Evolutionary conservation across 148 eudicot species (phyloP).

Genomic region (Vaccinium macrocarpon): DNA sequence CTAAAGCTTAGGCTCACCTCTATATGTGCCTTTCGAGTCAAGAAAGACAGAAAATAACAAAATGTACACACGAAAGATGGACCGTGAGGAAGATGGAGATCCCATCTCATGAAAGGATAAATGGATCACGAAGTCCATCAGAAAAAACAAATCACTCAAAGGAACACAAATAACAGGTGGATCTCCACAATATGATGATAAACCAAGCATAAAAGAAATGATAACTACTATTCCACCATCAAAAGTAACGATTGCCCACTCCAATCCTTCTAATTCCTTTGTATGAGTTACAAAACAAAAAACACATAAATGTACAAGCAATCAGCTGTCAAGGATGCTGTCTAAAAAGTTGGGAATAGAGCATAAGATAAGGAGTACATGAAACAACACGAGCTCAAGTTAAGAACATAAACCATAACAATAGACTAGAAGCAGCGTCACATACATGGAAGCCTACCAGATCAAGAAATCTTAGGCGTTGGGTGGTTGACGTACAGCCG

Average conservation of each 20-base stretch:
- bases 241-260: neutral
- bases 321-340: neutral
- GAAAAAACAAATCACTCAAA: neutral
- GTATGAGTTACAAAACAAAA: neutral
- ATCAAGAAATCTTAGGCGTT: neutral
- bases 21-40: neutral
- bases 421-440: slow-evolving; percentile 14
- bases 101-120: neutral
- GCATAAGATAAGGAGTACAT: neutral
- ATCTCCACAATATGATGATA: neutral
- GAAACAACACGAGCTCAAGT: neutral
- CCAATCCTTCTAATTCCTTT: neutral
- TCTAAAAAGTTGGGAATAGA: neutral
- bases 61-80: neutral
- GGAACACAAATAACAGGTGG: neutral
- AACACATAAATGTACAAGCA: neutral
- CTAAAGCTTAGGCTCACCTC: neutral
- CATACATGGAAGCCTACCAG: neutral
- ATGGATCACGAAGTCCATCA: neutral
- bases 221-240: neutral
- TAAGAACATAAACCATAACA: neutral
- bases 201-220: neutral
- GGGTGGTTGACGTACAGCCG: neutral
- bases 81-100: neutral
- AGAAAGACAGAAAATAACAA: neutral